A percentile compares a stretch with the other conserved stretches of the same genome.
These are phyloP conservation scores for Gryganskiella cystojenkinii DNA, from an alignment of 192 early-diverging fungal species.

Conservation along the genomic window DNA sequence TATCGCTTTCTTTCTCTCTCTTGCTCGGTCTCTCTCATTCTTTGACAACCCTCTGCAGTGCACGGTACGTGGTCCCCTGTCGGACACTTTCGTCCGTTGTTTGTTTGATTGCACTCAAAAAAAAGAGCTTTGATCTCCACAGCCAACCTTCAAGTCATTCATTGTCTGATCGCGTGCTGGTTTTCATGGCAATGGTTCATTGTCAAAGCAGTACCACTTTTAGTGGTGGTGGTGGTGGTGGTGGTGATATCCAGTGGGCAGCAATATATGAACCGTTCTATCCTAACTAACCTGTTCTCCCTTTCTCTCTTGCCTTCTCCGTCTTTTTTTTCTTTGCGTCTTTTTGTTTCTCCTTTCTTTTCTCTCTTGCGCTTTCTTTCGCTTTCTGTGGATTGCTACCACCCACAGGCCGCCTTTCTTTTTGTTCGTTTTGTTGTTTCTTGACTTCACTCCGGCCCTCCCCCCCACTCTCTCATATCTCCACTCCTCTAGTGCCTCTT, in stretches of 20 bases:
- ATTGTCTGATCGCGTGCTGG: too few species aligned
- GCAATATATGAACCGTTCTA: too few species aligned
- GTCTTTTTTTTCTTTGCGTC: slow-evolving; percentile 14
- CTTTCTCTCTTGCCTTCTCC: slow-evolving; percentile 7
- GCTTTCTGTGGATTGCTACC: not conserved
- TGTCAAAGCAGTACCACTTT: too few species aligned
- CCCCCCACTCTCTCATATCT: not conserved
- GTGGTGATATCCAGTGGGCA: too few species aligned
- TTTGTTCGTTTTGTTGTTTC: slow-evolving; percentile 1
- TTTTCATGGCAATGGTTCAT: too few species aligned
- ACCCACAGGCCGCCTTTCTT: not conserved
- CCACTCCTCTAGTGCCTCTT: not conserved
- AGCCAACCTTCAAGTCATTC: too few species aligned
- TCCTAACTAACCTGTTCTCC: not conserved
- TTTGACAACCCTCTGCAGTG: too few species aligned
- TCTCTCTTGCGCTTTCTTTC: not conserved
- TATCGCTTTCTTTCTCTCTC: not conserved
- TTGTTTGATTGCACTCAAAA: not conserved
- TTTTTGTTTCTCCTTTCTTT: not conserved
- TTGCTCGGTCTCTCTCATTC: not conserved
- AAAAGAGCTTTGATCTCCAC: not conserved
- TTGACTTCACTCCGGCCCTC: too few species aligned
- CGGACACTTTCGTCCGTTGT: not conserved
- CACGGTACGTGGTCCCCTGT: too few species aligned
- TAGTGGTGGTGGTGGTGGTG: too few species aligned